phyloP scores from a whole-genome alignment of 2,329 filamentous ascomycete genomes.

The Raffaelea deltoideospora region DNA sequence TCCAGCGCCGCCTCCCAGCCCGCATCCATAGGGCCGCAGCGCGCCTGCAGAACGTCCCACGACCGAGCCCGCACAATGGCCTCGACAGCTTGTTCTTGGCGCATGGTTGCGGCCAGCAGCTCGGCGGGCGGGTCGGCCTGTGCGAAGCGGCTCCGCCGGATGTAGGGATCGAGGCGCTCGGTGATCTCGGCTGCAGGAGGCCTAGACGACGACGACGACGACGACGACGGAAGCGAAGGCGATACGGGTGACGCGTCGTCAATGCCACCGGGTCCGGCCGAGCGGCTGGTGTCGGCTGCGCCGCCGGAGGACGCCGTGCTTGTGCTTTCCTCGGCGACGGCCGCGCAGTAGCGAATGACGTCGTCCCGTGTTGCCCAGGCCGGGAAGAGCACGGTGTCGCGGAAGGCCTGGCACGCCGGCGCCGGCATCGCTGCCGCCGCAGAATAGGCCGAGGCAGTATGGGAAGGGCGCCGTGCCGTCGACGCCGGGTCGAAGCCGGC shows the following conservation, averaged over 20 bases:
- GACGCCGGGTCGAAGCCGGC: conserved; percentile 65
- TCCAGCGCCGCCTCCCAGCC: conserved; percentile 52
- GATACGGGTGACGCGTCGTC: conserved; percentile 52
- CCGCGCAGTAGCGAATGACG: conserved; percentile 76
- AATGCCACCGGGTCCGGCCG: neutral
- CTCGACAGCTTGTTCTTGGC: conserved; percentile 65
- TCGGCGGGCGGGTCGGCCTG: conserved; percentile 68
- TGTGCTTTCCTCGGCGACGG: conserved; percentile 43
- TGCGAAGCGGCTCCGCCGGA: conserved; percentile 63
- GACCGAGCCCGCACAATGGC: conserved; percentile 66
- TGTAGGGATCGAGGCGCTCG: conserved; percentile 86
- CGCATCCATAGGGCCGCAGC: conserved; percentile 44
- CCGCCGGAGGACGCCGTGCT: conserved; percentile 64
- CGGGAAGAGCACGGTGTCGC: conserved; percentile 65
- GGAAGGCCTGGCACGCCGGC: conserved; percentile 54
- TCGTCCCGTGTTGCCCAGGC: conserved; percentile 75
- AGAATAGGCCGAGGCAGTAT: conserved; percentile 39
- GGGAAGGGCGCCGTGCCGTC: conserved; percentile 46
- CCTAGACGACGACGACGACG: conserved; percentile 18
- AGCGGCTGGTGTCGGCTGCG: neutral
- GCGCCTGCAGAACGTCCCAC: conserved; percentile 63
- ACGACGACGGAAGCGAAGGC: too few species aligned
- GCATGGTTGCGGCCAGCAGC: conserved; percentile 54
- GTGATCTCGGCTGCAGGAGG: conserved; percentile 43
- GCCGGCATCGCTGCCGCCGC: conserved; percentile 39